phyloP scores from a whole-genome alignment of 2,329 filamentous ascomycete species.

The Penicillium hesseltinei region DNA sequence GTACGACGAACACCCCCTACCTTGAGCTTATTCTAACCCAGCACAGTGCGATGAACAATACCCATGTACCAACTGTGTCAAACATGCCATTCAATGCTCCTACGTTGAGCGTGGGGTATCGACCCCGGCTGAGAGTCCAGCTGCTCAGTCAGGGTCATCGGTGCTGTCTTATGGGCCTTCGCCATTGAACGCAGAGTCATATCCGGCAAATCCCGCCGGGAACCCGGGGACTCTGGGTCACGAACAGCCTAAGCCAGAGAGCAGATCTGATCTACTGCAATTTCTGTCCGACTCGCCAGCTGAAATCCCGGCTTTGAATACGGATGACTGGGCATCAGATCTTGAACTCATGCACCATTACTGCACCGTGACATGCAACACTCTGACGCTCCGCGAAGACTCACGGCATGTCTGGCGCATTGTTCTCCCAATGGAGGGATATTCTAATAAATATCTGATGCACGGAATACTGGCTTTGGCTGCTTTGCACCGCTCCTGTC shows the following conservation, averaged over 20 bases:
- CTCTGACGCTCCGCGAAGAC: slow-evolving; percentile 18
- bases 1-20: slow-evolving; percentile 1
- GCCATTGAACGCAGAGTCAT: neutral
- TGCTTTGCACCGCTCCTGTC: slow-evolving; percentile 26
- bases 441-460: slow-evolving; percentile 33
- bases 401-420: slow-evolving; percentile 31
- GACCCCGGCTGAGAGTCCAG: slow-evolving; percentile 3
- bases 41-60: slow-evolving; percentile 28
- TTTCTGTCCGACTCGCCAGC: slow-evolving; percentile 8
- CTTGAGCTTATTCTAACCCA: neutral
- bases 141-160: slow-evolving; percentile 3
- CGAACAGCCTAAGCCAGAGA: slow-evolving; percentile 2
- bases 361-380: slow-evolving; percentile 34
- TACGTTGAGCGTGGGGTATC: slow-evolving; percentile 12
- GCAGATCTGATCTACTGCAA: slow-evolving; percentile 11
- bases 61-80: slow-evolving; percentile 28
- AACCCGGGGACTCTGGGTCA: neutral
- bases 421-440: slow-evolving; percentile 30
- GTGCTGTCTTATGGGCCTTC: neutral
- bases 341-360: slow-evolving; percentile 46
- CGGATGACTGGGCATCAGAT: slow-evolving; percentile 29
- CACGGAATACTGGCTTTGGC: slow-evolving; percentile 34
- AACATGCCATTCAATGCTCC: slow-evolving; percentile 24
- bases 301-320: neutral
- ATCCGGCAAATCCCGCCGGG: slow-evolving; percentile 5